Evolutionary conservation across 257 asterid genomes (phyloP).

Genomic region (Solanum infundibuliforme): DNA sequence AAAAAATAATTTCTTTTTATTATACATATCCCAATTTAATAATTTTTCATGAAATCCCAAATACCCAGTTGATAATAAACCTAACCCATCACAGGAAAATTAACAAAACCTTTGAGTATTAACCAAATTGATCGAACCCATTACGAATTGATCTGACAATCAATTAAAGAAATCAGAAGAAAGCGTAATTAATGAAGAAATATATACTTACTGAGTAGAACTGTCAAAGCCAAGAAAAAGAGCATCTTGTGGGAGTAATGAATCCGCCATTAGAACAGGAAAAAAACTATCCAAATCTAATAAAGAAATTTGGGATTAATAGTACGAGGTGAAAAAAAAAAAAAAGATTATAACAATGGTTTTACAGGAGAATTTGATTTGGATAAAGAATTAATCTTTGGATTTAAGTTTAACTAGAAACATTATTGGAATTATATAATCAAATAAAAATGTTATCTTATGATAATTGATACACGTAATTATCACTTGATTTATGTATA

Average conservation of each 20-base stretch:
- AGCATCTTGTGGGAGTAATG: constrained; percentile 51
- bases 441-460: background rate
- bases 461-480: background rate
- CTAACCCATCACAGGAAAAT: background rate
- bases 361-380: background rate
- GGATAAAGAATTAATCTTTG: background rate
- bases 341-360: background rate
- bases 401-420: background rate
- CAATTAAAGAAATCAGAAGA: background rate
- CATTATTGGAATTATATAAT: background rate
- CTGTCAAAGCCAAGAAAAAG: constrained; percentile 82
- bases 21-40: background rate
- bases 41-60: background rate
- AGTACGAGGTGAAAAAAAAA: background rate
- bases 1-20: background rate
- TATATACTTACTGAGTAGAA: constrained; percentile 74
- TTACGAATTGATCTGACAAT: background rate
- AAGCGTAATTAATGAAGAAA: background rate
- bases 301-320: background rate
- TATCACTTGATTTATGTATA: background rate
- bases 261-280: constrained; percentile 41
- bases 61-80: background rate
- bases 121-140: background rate
- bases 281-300: background rate
- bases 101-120: background rate